Percentiles rank a stretch among this genome's conserved stretches.
Conservation (phyloP, 1,139 yeast species). For the Kodamaea sp. region DNA sequence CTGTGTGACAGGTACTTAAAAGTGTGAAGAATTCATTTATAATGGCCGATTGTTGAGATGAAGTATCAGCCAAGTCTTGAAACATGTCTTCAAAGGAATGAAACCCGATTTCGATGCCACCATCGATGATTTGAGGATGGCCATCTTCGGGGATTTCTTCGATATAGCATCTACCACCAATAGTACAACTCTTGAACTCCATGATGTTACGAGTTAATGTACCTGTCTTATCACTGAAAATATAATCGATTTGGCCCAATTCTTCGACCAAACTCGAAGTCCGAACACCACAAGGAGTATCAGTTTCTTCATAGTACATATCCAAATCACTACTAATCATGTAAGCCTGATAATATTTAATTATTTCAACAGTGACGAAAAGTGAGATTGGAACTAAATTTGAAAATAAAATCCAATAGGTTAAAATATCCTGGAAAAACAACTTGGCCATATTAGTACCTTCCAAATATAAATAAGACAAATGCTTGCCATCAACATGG, state of each 20-base stretch:
- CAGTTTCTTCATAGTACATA: slow-evolving; percentile 81
- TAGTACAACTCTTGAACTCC: slow-evolving; percentile 94
- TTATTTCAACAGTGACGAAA: slow-evolving; percentile 92
- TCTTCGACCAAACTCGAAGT: slow-evolving; percentile 96
- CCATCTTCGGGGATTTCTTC: slow-evolving; percentile 90
- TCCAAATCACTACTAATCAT: slow-evolving; percentile 93
- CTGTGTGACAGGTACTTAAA: slow-evolving; percentile 94
- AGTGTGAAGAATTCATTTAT: slow-evolving; percentile 81
- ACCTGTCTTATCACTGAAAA: slow-evolving; percentile 95
- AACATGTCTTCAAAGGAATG: slow-evolving; percentile 67
- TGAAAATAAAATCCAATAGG: slow-evolving; percentile 94
- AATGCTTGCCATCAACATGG: slow-evolving; percentile 46
- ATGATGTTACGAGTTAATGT: slow-evolving; percentile 91
- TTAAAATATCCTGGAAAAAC: slow-evolving; percentile 82
- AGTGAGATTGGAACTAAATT: slow-evolving; percentile 93
- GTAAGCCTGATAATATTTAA: slow-evolving; percentile 91
- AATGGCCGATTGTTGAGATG: slow-evolving; percentile 52
- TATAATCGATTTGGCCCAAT: slow-evolving; percentile 91
- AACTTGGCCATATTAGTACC: slow-evolving; percentile 66
- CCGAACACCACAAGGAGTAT: slow-evolving; percentile 92
- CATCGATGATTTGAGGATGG: slow-evolving; percentile 65
- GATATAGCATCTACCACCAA: slow-evolving; percentile 89
- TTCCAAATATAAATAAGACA: slow-evolving; percentile 65
- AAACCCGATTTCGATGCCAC: slow-evolving; percentile 81
- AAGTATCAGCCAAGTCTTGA: slow-evolving; percentile 43